Conservation (phyloP, 495 filamentous ascomycete genomes). For the Daldinia bambusicola region DNA sequence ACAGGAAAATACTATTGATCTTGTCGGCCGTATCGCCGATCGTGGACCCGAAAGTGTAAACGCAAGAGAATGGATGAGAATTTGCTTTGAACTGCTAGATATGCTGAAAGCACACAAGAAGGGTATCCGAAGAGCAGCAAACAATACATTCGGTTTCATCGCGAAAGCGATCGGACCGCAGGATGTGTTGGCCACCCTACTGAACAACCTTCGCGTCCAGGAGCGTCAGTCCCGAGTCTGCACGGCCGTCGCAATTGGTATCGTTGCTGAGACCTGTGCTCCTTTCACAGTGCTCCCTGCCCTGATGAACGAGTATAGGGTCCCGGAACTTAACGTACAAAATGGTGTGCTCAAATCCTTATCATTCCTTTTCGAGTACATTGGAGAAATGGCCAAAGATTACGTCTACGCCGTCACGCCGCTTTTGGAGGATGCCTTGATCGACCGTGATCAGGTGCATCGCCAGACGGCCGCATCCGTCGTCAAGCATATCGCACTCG, state of each 20-base stretch:
- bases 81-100: conserved; percentile 98
- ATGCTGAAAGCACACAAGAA: conserved; percentile 99
- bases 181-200: conserved; percentile 93
- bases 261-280: conserved; percentile 99
- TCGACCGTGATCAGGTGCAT: conserved; percentile 98
- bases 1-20: conserved; percentile 99
- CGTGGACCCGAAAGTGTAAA: conserved; percentile 95
- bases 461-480: conserved; percentile 95
- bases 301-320: conserved; percentile 99
- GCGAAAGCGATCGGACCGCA: conserved; percentile 99
- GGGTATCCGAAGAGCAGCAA: conserved; percentile 96
- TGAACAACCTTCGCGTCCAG: conserved; percentile 96
- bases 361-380: conserved; percentile 98
- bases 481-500: conserved; percentile 96
- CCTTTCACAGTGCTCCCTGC: conserved; percentile 99
- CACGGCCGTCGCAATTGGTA: conserved; percentile 98
- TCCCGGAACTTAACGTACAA: conserved; percentile 97
- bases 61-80: conserved; percentile 99
- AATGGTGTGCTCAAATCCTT: conserved; percentile 98
- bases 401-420: conserved; percentile 99
- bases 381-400: conserved; percentile 99
- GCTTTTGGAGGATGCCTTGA: conserved; percentile 96
- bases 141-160: conserved; percentile 99
- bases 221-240: conserved; percentile 98
- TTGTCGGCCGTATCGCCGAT: conserved; percentile 98